Base-by-base conservation (phyloP, 2,329 filamentous ascomycete genomes). In the Curvularia spicifera region DNA sequence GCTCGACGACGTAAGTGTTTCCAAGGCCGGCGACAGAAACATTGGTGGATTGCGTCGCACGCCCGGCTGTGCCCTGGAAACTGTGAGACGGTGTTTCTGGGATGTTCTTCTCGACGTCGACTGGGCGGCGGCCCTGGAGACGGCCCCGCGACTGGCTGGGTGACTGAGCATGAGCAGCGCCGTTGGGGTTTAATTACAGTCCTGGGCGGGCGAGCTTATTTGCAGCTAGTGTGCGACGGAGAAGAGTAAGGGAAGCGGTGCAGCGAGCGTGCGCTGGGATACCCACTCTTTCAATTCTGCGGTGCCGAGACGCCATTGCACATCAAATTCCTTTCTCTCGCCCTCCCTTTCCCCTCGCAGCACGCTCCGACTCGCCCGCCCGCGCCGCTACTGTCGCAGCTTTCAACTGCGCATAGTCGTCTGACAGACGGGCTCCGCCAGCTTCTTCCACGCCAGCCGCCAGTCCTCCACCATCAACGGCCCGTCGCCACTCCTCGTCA, bases 401-500 rank as follows among this genome's bases (percentile, higher is more conserved):
- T 44, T 10, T 22, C 47, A 13, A 51, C 42, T 51, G 53, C 52
- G 61, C 56, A 51, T 57, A 60, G 53, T 50, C 55, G 62, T 35
- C 60, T 61, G 59, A 59, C 58, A 40, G 40, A 28, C 43, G 20
- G 22, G 22, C 33, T 55, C 56, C 49, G 42, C 53, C 42, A 18
- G 7, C 44, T 40, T 52, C 51, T 54, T 55, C 66, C 56, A 60
- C 59, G 48, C 51, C 53, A 28, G 39, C 42, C 28, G 53, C 58
- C 65, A 53, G 53, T 59, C 64, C 56, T 66, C 62, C 61, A 64
- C 62, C 62, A 59, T 64, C 66, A 59, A 55, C 52, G 57, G 60
- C 61, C 65, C 65, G 59, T 74, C 63, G 74, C 74, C 74, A 77
- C 73, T 62, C 51, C 67, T 69, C 71, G 67, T 63, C 69, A 52